Conservation (phyloP, 352 stramenopile genomes). For the Nothophytophthora sp. region DNA sequence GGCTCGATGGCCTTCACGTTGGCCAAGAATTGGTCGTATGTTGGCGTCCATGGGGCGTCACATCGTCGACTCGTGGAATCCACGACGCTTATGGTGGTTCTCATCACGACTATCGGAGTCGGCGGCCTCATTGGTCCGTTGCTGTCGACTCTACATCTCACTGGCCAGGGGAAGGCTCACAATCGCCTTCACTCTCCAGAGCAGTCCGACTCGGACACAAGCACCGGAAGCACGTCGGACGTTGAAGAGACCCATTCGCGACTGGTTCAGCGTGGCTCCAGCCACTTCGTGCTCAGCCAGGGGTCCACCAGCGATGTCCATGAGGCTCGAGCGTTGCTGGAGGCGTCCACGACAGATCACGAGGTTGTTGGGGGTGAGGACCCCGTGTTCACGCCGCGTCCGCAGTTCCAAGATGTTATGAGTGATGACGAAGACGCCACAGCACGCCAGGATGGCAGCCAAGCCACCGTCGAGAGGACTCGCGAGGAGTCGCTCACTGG, state of each 20-base stretch:
- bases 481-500: constrained; percentile 50
- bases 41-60: constrained; percentile 61
- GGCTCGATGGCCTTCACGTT: constrained; percentile 94
- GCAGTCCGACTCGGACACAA: constrained; percentile 44
- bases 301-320: constrained; percentile 27
- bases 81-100: constrained; percentile 86
- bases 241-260: constrained; percentile 29
- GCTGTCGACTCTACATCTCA: constrained; percentile 48
- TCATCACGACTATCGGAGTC: constrained; percentile 86
- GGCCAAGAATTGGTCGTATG: constrained; percentile 85
- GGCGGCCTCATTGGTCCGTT: constrained; percentile 77
- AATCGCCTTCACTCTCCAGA: constrained; percentile 19
- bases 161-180: constrained; percentile 38
- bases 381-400: constrained; percentile 60
- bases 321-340: constrained; percentile 27
- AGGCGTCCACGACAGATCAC: constrained; percentile 25
- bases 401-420: constrained; percentile 67
- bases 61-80: constrained; percentile 85
- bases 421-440: constrained; percentile 49
- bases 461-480: constrained; percentile 19
- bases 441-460: neutral
- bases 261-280: constrained; percentile 39
- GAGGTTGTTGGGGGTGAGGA: constrained; percentile 30
- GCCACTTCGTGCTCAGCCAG: constrained; percentile 46
- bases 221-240: constrained; percentile 28